Base-by-base conservation (phyloP, 768 basidiomycete genomes). In the Hericium rajendrae region DNA sequence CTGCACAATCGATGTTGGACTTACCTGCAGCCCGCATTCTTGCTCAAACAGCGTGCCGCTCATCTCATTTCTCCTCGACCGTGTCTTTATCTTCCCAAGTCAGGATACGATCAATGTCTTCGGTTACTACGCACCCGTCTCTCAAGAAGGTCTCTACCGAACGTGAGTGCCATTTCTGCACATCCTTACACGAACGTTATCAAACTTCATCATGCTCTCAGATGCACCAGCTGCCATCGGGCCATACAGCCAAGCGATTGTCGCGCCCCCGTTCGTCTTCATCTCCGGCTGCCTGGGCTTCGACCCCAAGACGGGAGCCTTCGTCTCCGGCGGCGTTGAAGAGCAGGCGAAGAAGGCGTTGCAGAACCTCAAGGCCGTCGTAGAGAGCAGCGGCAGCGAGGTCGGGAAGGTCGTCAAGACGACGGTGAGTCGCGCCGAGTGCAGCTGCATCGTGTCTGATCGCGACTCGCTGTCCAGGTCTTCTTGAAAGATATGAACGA, bases 401-500 rank as follows among this genome's bases (percentile, higher is more conserved):
- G 65, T 90, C 15, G 81, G 82, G 51, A 86, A 88, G 68, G 86
- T 99, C 59, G 83, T 88, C 62, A 98, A 99, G 76, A 91, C 90
- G 48, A 95, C 92, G 40, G 94, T 92, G 62, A 57, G 87, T 74
- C 18, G 50, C 20, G 38, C 37, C 15, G 51, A 43, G 18, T 4
- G n/a, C 20, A 11, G 6, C 16, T n/a, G 43, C 20, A 38, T 9
- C 11, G 52, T 37, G 41, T 38, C 38, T 16, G n/a, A 48, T 32
- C n/a, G 4, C 12, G 26, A 28, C 13, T 6, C 20, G 52, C 20
- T 28, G 13, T 18, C 11, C 49, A 94, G 92, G 86, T 94, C 24
- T 98, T 97, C 75, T 72, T 98, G 69, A 92, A 95, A 71, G 75
- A 81, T 60, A 94, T 98, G 91, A 76, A 90, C 62, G 90, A 99